Evolutionary conservation across 2,329 filamentous ascomycete genomes (phyloP), one percentile per base, ranked within the genome.

Genomic region (Cercospora sp.): DNA sequence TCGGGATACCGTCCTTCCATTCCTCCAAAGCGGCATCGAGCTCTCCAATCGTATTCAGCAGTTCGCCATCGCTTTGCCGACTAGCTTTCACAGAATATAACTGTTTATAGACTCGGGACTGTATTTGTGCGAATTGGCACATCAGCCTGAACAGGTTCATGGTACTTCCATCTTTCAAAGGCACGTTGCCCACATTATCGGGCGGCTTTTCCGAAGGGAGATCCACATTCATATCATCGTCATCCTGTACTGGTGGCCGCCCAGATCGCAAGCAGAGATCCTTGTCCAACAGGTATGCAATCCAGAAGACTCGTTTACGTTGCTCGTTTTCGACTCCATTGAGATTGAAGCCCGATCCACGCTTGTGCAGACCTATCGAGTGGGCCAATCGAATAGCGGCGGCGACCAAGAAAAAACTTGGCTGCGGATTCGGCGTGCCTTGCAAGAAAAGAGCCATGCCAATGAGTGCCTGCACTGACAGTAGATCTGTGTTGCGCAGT

Each of bases 291-390:
- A 91, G 84, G 72, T 92, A 92, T 1, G 87, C 89, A 72, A 92
- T 91, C 90, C 90, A 92, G 74, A 92, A 92, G 0, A 92, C 90
- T 69, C 90, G 82, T 77, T 91, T 91, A 20, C 90, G 89, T 79
- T 99, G 95, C 80, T 99, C 95, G 48, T 95, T 93, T 78, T 99
- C 95, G 57, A 96, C 90, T 0, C 92, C 90, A 74, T 97, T 97
- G 53, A 99, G 84, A 72, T 96, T 95, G 82, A 98, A 98, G 2
- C 92, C 92, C 6, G 92, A 93, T 4, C 94, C 94, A 63, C 91
- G 89, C 80, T 97, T 97, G 81, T 99, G 95, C 39, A 99, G 85
- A 20, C 95, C 95, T 75, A 99, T 97, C 76, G 91, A 97, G 78
- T 98, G 94, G 1, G 94, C 91, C 20, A 97, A 84, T 63, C 95